phyloP scores from a whole-genome alignment of 225 moss, liverwort and hornwort species.

The Physcomitrellopsis africana region DNA sequence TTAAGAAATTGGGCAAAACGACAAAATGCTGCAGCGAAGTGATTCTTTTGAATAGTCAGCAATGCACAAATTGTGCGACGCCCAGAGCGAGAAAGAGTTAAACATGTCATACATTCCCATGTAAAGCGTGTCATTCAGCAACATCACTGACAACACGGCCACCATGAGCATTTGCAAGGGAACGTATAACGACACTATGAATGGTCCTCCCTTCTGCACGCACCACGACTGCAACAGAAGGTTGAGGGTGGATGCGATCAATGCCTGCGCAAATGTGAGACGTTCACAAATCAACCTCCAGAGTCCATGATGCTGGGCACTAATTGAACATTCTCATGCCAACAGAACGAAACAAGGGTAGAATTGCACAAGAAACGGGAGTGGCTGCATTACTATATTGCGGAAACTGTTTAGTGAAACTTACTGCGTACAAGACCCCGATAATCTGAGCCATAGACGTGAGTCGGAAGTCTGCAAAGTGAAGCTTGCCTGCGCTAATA shows the following conservation, averaged over 20 bases:
- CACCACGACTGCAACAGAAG: slow-evolving; percentile 77
- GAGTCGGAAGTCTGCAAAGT: slow-evolving; percentile 41
- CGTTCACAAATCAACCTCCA: neutral
- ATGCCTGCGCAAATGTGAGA: slow-evolving; percentile 48
- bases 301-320: too few species aligned
- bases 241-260: slow-evolving; percentile 70
- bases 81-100: too few species aligned
- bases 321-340: too few species aligned
- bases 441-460: slow-evolving; percentile 39
- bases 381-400: too few species aligned
- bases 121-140: slow-evolving; percentile 70
- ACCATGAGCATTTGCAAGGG: slow-evolving; percentile 72
- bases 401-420: neutral
- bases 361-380: too few species aligned
- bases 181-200: slow-evolving; percentile 71
- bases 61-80: too few species aligned
- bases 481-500: slow-evolving; percentile 40
- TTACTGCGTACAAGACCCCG: slow-evolving; percentile 46
- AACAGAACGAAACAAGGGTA: too few species aligned
- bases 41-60: too few species aligned
- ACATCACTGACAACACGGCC: slow-evolving; percentile 55
- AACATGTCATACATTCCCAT: slow-evolving; percentile 60
- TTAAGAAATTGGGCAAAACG: too few species aligned
- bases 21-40: too few species aligned
- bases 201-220: slow-evolving; percentile 74